Base-by-base conservation (phyloP, 139 green algal genomes). In the Volvox reticuliferus region DNA sequence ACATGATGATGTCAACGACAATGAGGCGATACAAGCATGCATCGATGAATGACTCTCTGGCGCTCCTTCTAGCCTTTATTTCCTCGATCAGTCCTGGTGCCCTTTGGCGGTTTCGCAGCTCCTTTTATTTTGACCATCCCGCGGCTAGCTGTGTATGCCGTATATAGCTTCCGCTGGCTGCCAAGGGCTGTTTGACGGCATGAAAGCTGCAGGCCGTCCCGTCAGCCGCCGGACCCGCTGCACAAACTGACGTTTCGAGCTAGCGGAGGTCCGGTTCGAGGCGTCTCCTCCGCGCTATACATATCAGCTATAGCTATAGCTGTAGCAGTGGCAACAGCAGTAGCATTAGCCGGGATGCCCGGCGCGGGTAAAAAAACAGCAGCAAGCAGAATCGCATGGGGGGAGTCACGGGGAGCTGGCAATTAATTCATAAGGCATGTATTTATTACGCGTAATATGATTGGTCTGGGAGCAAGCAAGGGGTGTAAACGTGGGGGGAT, bases 21-120 rank as follows among this genome's bases (percentile, higher is more conserved):
- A n/a, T n/a, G n/a, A 98, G 44, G 5, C 5, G 44, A 55, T 55
- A 5, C 44, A 55, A 55, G 44, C 44, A 55, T n/a, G n/a, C n/a
- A 55, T 55, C 44, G n/a, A 55, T 55, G 44, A 9, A 55, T 55
- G 44, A 9, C 44, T 55, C 44, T 55, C 44, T 55, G 44, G 9
- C 44, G 5, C 44, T 55, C 5, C 5, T 9, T 55, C 5, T 55
- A 55, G 44, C 44, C 5, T 55, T 55, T 55, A 55, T 55, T 55
- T 55, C 44, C 44, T 55, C 9, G 5, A 55, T 55, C 44, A 9
- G 44, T 55, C 5, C 9, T 55, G 5, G 44, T n/a, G n/a, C n/a
- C n/a, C n/a, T n/a, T 55, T 55, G 44, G 44, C 44, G 9, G 44
- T 55, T 55, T 5, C 9, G 44, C 44, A 55, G 44, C 44, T 9